A percentile compares a stretch with the other conserved stretches of the same genome.
phyloP scores from a whole-genome alignment of 345 rosid genomes.

The Bruguiera sexangula region DNA sequence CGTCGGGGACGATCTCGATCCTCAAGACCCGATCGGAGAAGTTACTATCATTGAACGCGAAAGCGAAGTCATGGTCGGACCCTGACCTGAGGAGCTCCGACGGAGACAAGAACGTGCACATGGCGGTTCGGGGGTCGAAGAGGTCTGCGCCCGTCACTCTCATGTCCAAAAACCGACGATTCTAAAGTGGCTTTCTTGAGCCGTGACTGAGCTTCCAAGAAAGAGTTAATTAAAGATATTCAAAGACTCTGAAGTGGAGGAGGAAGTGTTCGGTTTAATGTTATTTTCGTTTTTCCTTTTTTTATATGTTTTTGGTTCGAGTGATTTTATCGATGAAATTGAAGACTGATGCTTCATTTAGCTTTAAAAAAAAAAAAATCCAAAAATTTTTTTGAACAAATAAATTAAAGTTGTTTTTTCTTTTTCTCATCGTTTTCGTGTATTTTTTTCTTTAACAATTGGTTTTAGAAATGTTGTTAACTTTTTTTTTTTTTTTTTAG shows the following conservation, averaged over 20 bases:
- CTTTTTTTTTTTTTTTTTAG: too few relatives aligned
- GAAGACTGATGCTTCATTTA: too few relatives aligned
- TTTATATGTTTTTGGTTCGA: too few relatives aligned
- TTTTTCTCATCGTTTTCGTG: too few relatives aligned
- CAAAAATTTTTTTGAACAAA: too few relatives aligned
- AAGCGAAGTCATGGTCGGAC: slow-evolving; percentile 52
- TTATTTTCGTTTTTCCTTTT: neutral
- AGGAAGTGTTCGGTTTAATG: neutral
- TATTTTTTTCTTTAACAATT: too few relatives aligned
- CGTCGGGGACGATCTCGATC: slow-evolving; percentile 58
- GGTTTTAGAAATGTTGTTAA: too few relatives aligned
- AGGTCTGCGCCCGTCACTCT: slow-evolving; percentile 39
- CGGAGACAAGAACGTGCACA: slow-evolving; percentile 47
- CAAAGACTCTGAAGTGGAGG: too few relatives aligned
- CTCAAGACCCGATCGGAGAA: slow-evolving; percentile 78
- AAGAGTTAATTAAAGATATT: neutral
- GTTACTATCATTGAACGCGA: slow-evolving; percentile 72
- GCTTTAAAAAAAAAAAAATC: too few relatives aligned
- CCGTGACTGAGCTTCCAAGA: neutral
- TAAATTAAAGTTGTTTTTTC: too few relatives aligned
- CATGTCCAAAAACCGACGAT: slow-evolving; percentile 24
- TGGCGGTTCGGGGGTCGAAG: slow-evolving; percentile 33
- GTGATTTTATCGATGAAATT: too few relatives aligned
- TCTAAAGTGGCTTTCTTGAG: neutral
- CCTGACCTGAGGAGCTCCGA: slow-evolving; percentile 6